phyloP scores from a whole-genome alignment of 257 asterid species.

The Lantana camara region DNA sequence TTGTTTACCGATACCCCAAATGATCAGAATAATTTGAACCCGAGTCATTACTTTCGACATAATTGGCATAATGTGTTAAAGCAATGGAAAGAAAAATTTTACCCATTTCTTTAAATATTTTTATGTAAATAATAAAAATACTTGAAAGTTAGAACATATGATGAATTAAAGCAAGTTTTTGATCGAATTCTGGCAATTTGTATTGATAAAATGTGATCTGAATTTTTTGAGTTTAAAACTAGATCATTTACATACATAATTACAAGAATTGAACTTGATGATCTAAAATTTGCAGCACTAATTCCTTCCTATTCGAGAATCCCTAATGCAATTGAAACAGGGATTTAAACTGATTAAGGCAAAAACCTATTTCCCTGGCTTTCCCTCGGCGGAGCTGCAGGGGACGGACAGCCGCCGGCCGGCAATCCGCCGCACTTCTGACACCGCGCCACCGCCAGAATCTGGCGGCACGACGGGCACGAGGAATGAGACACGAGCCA shows the following conservation, averaged over 20 bases:
- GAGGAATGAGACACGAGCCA: constrained; percentile 49
- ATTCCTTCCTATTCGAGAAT: neutral
- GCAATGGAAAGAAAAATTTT: too few species aligned
- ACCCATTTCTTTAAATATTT: too few species aligned
- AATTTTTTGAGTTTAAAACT: neutral
- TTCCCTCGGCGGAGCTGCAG: constrained; percentile 23
- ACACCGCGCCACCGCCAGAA: constrained; percentile 37
- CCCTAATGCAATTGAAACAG: neutral
- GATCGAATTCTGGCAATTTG: neutral
- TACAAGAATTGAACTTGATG: neutral
- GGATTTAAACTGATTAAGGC: constrained; percentile 8
- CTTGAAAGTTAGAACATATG: too few species aligned
- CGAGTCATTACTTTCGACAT: too few species aligned
- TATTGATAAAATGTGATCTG: neutral
- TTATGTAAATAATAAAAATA: too few species aligned
- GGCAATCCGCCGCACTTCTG: constrained; percentile 40
- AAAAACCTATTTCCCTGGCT: constrained; percentile 9
- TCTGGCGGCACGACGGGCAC: constrained; percentile 53
- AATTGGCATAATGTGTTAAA: too few species aligned
- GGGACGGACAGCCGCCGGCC: constrained; percentile 17
- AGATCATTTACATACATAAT: constrained; percentile 12
- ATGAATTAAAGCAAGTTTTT: too few species aligned
- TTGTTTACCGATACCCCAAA: too few species aligned
- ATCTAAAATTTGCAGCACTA: neutral
- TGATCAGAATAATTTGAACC: too few species aligned